Evolutionary conservation across 768 basidiomycete species (phyloP), one percentile per base, ranked within the genome.

Genomic region (Hirschioporus abietinus): DNA sequence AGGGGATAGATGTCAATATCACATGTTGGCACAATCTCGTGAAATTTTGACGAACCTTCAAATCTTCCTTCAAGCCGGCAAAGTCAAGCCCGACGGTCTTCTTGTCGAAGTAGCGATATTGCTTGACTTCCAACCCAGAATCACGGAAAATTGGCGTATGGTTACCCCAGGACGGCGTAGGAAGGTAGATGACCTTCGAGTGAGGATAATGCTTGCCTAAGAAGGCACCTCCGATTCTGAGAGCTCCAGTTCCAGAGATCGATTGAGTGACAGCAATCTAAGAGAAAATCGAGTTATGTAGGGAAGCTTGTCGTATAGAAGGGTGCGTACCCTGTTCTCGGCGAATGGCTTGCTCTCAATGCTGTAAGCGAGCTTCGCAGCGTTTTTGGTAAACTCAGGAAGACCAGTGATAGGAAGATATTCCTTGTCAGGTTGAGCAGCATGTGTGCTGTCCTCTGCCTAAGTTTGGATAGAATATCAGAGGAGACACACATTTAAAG

Each of bases 201-300:
- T 93, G 85, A 58, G 92, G 92, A 74, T 95, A 96, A 76, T 94
- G 92, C 57, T 91, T 89, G 25, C 88, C 90, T 35, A 99, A 79
- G 84, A 99, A 99, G 34, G 90, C 90, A 69, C 89, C 95, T 63
- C 95, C 97, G 76, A 99, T 93, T 72, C 97, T 87, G 70, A 98
- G 91, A 60, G 97, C 97, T 71, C 97, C 97, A 15, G 97, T 99
- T 17, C 97, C 97, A 30, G 96, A 99, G 77, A 99, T 96, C 65
- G 95, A 90, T 77, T 99, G 97, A 12, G 94, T 91, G 64, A 91
- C 84, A 26, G 93, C 86, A 73, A 96, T 83, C 92, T 96, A 71
- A 65, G 60, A 42, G 36, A 60, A 42, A 42, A 8, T 23, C 26
- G 61, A 23, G 7, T 52, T 52, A 15, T 9, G 7, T n/a, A n/a